Evolutionary conservation across 306 rosid species (phyloP), one percentile per base, ranked within the genome.

Genomic region (Geum urbanum): DNA sequence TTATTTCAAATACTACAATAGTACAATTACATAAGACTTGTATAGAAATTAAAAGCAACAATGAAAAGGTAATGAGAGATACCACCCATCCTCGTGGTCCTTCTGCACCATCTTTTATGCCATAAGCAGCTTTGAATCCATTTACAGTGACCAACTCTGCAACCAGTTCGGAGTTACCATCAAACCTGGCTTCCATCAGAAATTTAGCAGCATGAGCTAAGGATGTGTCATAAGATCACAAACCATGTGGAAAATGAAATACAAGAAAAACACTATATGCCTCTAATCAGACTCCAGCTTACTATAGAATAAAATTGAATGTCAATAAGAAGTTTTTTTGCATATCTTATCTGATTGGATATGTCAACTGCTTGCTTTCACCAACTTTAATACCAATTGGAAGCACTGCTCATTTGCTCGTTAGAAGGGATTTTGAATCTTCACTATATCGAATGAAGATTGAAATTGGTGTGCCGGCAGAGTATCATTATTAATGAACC

Each of bases 81-180:
- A 95, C 99, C 95, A 45, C 69, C 99, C 99, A 95, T 84, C 99
- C 99, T 37, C 95, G 85, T 7, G 95, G 92, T 76, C 99, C 99
- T 86, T 89, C 99, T 2, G 85, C 97, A 9, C 99, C 99, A 68
- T 95, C 99, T 79, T 89, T 95, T 27, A 95, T 89, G 20, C 91
- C 92, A 76, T 89, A 95, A 50, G 99, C 97, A 62, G 99, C 90
- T 77, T 89, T 95, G 82, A 95, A 95, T 75, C 92, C 97, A 54
- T 95, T 95, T 46, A 83, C 67, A 12, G 96, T 82, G 49, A 82
- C 92, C 82, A 95, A 80, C 86, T 95, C 97, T 8, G 96, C 99
- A 77, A 91, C 95, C 84, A 94, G 85, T 84, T 94, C 97, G 52
- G 96, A 87, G 87, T 77, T 88, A 80, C 96, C 97, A 80, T 88